These are phyloP conservation scores for Casaregolazyma suthepensis DNA, from an alignment of 1,139 yeast species.

Conservation along the genomic window DNA sequence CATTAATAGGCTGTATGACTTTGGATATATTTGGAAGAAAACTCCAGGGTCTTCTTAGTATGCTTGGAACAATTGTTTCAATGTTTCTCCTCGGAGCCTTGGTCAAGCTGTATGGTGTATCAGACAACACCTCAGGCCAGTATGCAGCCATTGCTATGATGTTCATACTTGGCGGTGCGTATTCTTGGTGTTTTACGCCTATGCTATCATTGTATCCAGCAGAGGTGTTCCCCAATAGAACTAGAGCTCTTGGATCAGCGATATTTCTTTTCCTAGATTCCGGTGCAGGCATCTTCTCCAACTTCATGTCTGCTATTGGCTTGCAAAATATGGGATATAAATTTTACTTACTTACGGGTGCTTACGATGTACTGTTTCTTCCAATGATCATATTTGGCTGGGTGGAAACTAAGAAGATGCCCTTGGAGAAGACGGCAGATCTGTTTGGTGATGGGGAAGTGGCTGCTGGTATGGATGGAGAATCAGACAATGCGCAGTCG, in stretches of 20 bases:
- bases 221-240: conserved; percentile 77
- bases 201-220: conserved; percentile 58
- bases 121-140: conserved; percentile 3
- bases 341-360: conserved; percentile 33
- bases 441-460: not conserved
- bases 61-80: conserved; percentile 6
- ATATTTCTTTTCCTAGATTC: conserved; percentile 49
- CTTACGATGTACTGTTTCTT: conserved; percentile 46
- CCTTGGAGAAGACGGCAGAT: conserved; percentile 35
- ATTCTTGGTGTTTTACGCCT: conserved; percentile 10
- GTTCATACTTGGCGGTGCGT: conserved; percentile 8
- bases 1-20: conserved; percentile 2
- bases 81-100: conserved; percentile 6
- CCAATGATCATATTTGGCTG: conserved; percentile 46
- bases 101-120: conserved; percentile 7
- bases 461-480: not conserved
- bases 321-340: conserved; percentile 33
- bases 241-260: conserved; percentile 85
- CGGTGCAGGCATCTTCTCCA: conserved; percentile 87
- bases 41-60: conserved; percentile 1
- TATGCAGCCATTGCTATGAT: conserved; percentile 10
- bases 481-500: not conserved
- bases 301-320: conserved; percentile 41
- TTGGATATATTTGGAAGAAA: conserved; percentile 8
- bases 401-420: conserved; percentile 37